A percentile compares a stretch with the other conserved stretches of the same genome.
These are phyloP conservation scores for Pichia eremophila DNA, from an alignment of 805 yeast species.

Conservation along the genomic window DNA sequence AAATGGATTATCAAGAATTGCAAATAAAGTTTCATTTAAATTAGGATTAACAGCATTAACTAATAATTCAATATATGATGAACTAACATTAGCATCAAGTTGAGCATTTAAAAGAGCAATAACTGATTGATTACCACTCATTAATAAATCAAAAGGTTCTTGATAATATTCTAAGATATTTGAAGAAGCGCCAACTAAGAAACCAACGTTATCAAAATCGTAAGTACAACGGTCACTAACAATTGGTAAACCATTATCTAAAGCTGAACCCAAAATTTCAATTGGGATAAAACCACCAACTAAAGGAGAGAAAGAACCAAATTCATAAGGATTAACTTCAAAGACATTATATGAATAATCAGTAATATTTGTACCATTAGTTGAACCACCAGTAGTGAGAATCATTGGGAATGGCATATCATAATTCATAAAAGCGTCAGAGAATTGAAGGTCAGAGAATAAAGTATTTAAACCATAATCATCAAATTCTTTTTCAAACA, in stretches of 20 bases:
- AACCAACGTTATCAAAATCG: constrained; percentile 74
- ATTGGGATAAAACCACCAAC: constrained; percentile 53
- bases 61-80: constrained; percentile 9
- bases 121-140: constrained; percentile 7
- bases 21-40: constrained; percentile 33
- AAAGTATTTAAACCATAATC: constrained; percentile 47
- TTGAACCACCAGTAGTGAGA: constrained; percentile 48
- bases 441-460: constrained; percentile 46
- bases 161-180: constrained; percentile 39
- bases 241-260: constrained; percentile 46
- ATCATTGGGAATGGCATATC: constrained; percentile 65
- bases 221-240: constrained; percentile 37
- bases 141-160: constrained; percentile 8
- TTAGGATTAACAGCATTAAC: constrained; percentile 34
- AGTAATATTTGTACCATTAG: constrained; percentile 34
- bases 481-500: constrained; percentile 48
- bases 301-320: constrained; percentile 81
- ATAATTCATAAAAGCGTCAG: constrained; percentile 46
- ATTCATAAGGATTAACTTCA: constrained; percentile 53
- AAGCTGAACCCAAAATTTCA: constrained; percentile 56
- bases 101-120: constrained; percentile 3
- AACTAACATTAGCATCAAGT: constrained; percentile 14
- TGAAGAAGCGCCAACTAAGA: constrained; percentile 68
- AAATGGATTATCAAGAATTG: constrained; percentile 38
- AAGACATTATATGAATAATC: constrained; percentile 50